A percentile compares a stretch with the other conserved stretches of the same genome.
phyloP scores from a whole-genome alignment of 1,139 yeast genomes.

The Kodamaea fungicola region DNA sequence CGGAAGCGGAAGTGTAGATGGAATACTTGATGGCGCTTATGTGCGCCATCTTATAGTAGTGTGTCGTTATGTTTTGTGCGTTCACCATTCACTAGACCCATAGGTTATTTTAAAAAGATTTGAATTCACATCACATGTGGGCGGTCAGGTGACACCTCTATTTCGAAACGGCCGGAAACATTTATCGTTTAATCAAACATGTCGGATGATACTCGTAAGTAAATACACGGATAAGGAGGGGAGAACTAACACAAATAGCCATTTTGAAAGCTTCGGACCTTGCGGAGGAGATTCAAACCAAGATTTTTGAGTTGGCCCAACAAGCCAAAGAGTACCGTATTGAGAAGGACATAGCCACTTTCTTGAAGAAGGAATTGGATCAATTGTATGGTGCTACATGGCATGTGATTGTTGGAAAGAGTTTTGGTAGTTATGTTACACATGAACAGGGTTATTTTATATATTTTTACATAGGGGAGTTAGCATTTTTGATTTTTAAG shows the following conservation, averaged over 20 bases:
- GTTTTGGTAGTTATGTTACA: conserved; percentile 91
- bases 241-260: conserved; percentile 20
- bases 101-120: no score
- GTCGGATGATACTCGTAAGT: not conserved
- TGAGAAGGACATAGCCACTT: conserved; percentile 78
- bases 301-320: conserved; percentile 55
- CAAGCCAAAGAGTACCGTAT: conserved; percentile 47
- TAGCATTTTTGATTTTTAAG: conserved; percentile 80
- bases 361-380: conserved; percentile 68
- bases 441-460: conserved; percentile 83
- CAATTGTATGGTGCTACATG: conserved; percentile 73
- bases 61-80: conserved; percentile 28
- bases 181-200: no score
- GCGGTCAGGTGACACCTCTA: no score
- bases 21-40: conserved; percentile 29
- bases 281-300: conserved; percentile 56
- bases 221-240: no score
- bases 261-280: conserved; percentile 47
- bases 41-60: conserved; percentile 42
- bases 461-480: conserved; percentile 77
- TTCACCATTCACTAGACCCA: conserved; percentile 1
- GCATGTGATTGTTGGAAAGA: conserved; percentile 94
- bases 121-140: no score
- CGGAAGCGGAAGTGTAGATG: conserved; percentile 28
- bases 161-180: no score